Evolutionary conservation across 2,329 filamentous ascomycete species (phyloP).

Genomic region (Thielaviopsis ethacetica): DNA sequence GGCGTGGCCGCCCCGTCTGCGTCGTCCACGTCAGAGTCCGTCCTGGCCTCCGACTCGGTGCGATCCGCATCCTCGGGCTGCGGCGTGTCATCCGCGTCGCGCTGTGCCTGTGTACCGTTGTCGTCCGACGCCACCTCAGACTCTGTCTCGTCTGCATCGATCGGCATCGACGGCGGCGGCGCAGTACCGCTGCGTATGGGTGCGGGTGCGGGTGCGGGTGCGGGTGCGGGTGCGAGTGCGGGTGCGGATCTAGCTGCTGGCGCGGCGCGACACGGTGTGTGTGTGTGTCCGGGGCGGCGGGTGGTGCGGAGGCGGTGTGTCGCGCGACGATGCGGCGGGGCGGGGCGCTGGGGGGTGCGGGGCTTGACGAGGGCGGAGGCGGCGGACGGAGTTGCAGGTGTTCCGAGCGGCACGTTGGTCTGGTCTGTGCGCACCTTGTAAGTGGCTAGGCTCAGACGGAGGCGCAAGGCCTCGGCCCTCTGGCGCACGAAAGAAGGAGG

Average conservation of each 20-base stretch:
- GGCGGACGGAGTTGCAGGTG: slow-evolving; percentile 45
- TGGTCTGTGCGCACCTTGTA: slow-evolving; percentile 66
- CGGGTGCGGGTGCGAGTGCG: too few species aligned
- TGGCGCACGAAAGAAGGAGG: slow-evolving; percentile 18
- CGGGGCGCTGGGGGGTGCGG: slow-evolving; percentile 28
- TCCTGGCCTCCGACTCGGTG: not conserved
- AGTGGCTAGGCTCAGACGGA: slow-evolving; percentile 53
- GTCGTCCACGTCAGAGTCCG: not conserved
- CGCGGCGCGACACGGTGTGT: too few species aligned
- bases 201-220: too few species aligned
- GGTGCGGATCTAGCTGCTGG: too few species aligned
- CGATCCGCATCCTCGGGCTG: not conserved
- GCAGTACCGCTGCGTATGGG: too few species aligned
- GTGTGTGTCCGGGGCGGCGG: too few species aligned
- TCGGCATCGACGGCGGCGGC: too few species aligned
- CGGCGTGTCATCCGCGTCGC: not conserved
- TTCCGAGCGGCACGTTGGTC: slow-evolving; percentile 45
- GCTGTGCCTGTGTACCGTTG: too few species aligned
- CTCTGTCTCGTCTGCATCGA: slow-evolving; percentile 11
- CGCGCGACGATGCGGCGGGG: slow-evolving; percentile 21
- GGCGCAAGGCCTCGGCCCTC: slow-evolving; percentile 48
- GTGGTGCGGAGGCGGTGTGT: slow-evolving; percentile 21
- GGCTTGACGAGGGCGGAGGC: slow-evolving; percentile 20
- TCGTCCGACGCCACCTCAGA: slow-evolving; percentile 16
- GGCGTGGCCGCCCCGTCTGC: not conserved